These are phyloP conservation scores for Acer campestre DNA, from an alignment of 345 rosid species.

Conservation along the genomic window DNA sequence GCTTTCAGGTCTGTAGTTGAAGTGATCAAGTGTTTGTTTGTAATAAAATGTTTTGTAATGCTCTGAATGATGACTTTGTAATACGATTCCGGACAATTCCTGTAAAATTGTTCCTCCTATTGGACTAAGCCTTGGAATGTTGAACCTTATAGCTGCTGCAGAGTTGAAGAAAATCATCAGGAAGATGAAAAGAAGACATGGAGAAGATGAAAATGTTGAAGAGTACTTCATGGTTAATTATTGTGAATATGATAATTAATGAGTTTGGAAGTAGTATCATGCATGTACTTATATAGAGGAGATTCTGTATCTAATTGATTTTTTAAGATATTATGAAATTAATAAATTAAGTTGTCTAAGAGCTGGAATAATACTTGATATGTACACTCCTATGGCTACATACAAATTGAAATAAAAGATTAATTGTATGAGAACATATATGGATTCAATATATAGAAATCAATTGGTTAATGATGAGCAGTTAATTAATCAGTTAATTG, in stretches of 20 bases:
- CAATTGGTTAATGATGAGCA: no score
- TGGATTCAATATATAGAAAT: no score
- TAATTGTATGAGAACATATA: no score
- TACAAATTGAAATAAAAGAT: no score
- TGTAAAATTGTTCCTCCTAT: conserved; percentile 12
- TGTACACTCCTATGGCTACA: no score
- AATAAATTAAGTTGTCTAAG: no score
- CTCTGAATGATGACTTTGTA: conserved; percentile 2
- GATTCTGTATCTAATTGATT: no score
- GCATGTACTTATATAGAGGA: background rate
- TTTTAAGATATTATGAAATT: no score
- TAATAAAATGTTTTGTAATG: conserved; percentile 37
- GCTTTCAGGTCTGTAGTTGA: conserved; percentile 48
- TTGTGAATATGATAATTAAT: background rate
- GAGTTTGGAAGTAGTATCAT: background rate
- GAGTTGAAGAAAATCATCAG: background rate
- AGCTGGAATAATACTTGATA: no score
- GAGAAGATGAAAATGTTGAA: background rate
- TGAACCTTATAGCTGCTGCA: background rate
- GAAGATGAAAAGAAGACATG: conserved; percentile 3
- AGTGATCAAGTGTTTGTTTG: conserved; percentile 54
- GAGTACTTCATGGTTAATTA: conserved; percentile 6
- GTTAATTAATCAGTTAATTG: no score
- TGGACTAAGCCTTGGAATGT: conserved; percentile 42
- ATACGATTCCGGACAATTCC: background rate